A percentile compares a stretch with the other conserved stretches of the same genome.
These are phyloP conservation scores for Lepidium sativum DNA, from an alignment of 345 rosid genomes.

Conservation along the genomic window DNA sequence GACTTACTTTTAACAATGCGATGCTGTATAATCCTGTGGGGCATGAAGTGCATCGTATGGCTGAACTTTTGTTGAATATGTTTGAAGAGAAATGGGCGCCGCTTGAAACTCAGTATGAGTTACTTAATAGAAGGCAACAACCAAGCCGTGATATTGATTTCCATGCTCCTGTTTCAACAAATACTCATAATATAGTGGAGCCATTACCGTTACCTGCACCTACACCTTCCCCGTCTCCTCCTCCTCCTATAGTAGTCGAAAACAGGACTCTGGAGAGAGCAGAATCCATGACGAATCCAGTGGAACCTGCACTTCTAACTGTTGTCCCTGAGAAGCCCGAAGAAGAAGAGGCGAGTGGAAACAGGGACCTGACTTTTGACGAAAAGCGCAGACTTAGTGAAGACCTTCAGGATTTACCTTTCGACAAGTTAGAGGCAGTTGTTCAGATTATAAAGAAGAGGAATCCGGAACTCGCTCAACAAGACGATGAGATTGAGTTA, in stretches of 20 bases:
- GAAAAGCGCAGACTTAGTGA: constrained; percentile 78
- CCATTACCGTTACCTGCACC: constrained; percentile 21
- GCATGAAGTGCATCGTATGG: constrained; percentile 78
- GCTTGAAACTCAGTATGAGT: constrained; percentile 34
- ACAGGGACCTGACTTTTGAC: constrained; percentile 63
- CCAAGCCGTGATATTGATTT: constrained; percentile 7
- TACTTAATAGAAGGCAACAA: constrained; percentile 22
- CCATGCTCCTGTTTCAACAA: constrained; percentile 13
- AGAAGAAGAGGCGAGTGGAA: constrained; percentile 26
- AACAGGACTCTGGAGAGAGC: constrained; percentile 32
- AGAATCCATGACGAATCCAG: constrained; percentile 35
- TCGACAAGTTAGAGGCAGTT: constrained; percentile 57
- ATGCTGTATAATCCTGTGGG: constrained; percentile 74
- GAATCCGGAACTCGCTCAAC: constrained; percentile 54
- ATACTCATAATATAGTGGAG: not conserved
- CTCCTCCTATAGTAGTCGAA: constrained; percentile 16
- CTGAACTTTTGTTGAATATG: constrained; percentile 44
- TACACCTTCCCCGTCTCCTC: constrained; percentile 14
- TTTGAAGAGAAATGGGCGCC: constrained; percentile 66
- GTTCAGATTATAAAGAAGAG: constrained; percentile 83
- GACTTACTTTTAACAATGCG: constrained; percentile 79
- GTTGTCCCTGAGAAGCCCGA: constrained; percentile 36
- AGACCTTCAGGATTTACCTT: constrained; percentile 66
- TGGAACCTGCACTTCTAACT: constrained; percentile 24
- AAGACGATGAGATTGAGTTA: constrained; percentile 87